These are phyloP conservation scores for Kodamaea lidongshanica DNA, from an alignment of 805 yeast species.

Conservation along the genomic window DNA sequence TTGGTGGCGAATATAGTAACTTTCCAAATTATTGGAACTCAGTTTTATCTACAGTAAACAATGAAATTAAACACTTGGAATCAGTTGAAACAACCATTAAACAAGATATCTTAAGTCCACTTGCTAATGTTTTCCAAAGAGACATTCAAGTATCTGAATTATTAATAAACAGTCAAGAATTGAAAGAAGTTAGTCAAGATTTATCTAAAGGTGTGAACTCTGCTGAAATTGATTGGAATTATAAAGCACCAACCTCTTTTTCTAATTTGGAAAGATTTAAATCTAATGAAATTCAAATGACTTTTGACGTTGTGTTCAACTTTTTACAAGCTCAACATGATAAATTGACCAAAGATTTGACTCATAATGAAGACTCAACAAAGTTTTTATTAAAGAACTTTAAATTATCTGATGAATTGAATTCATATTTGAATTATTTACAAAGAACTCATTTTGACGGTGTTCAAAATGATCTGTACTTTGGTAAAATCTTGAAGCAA, in stretches of 20 bases:
- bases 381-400: constrained; percentile 52
- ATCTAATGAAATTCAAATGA: constrained; percentile 45
- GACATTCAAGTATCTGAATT: constrained; percentile 53
- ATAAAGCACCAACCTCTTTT: constrained; percentile 70
- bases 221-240: constrained; percentile 62
- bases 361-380: constrained; percentile 54
- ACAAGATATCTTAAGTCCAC: constrained; percentile 49
- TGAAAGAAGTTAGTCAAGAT: constrained; percentile 31
- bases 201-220: constrained; percentile 13
- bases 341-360: constrained; percentile 18
- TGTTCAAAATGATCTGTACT: constrained; percentile 7
- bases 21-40: constrained; percentile 41
- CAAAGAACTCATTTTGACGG: constrained; percentile 20
- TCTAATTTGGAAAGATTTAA: constrained; percentile 72
- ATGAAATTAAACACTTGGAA: constrained; percentile 43
- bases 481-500: constrained; percentile 9
- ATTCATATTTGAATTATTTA: constrained; percentile 29
- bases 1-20: constrained; percentile 30
- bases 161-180: constrained; percentile 41
- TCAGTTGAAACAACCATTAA: constrained; percentile 42
- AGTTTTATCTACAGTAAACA: constrained; percentile 45
- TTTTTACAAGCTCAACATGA: constrained; percentile 41
- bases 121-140: constrained; percentile 47
- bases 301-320: constrained; percentile 60
- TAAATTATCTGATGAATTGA: constrained; percentile 34